These are phyloP conservation scores for Panellus pusillus DNA, from an alignment of 768 basidiomycete genomes.

Conservation along the genomic window DNA sequence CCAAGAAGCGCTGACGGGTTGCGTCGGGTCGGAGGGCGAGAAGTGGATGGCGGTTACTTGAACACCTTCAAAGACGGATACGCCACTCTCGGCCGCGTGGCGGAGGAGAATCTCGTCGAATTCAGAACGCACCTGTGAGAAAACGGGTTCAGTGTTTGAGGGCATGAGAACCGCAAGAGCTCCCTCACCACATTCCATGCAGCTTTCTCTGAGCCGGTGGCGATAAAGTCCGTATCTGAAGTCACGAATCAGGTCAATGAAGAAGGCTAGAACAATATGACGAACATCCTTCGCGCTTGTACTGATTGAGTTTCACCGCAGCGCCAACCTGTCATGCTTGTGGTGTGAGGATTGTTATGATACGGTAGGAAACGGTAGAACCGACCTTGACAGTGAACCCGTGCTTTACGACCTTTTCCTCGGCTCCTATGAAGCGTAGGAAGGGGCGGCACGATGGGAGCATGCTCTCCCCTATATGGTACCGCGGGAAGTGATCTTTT, in stretches of 20 bases:
- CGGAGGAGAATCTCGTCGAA: conserved; percentile 57
- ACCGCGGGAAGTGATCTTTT: conserved; percentile 30
- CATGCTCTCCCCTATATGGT: conserved; percentile 41
- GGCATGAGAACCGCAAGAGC: background rate
- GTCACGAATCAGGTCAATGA: background rate
- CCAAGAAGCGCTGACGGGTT: conserved; percentile 41
- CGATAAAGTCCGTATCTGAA: too few relatives aligned
- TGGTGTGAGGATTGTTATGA: background rate
- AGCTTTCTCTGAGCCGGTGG: too few relatives aligned
- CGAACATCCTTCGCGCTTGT: conserved; percentile 39
- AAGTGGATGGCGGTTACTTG: conserved; percentile 48
- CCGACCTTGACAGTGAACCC: conserved; percentile 35
- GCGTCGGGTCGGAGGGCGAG: conserved; percentile 26
- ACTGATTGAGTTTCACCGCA: conserved; percentile 38
- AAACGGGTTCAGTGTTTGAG: conserved; percentile 58
- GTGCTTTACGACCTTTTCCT: conserved; percentile 30
- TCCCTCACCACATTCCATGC: too few relatives aligned
- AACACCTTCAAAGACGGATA: conserved; percentile 46
- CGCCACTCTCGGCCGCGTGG: conserved; percentile 50
- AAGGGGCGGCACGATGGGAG: conserved; percentile 35
- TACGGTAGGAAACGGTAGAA: background rate
- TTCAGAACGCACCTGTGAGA: conserved; percentile 48
- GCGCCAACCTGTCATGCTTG: conserved; percentile 36
- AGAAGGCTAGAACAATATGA: background rate
- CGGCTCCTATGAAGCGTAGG: conserved; percentile 35